Evolutionary conservation across 768 basidiomycete species (phyloP).

Genomic region (Hygrocybe punicea): DNA sequence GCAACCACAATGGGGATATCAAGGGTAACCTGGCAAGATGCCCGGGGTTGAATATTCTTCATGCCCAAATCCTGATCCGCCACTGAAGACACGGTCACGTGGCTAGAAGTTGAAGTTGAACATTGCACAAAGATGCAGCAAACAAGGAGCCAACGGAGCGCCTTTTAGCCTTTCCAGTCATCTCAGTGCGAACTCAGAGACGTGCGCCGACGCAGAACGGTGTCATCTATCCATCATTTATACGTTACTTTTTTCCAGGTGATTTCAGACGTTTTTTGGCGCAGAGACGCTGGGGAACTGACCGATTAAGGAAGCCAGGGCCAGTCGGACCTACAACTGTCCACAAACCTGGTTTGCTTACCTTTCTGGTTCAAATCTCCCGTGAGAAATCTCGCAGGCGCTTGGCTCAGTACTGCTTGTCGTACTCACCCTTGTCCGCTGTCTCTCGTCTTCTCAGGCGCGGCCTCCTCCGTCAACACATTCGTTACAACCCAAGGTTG

Average conservation of each 20-base stretch:
- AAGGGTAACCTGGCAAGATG: too few relatives aligned
- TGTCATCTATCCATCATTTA: neutral
- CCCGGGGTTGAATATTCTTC: too few relatives aligned
- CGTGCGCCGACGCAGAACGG: neutral
- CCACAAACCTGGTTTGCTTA: conserved; percentile 43
- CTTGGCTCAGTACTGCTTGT: conserved; percentile 14
- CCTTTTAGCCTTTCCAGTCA: neutral
- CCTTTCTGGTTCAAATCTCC: conserved; percentile 20
- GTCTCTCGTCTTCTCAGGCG: conserved; percentile 41
- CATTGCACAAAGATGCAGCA: conserved; percentile 46
- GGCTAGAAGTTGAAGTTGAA: conserved; percentile 40
- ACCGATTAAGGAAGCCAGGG: neutral
- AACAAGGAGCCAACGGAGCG: conserved; percentile 26
- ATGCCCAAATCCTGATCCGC: too few relatives aligned
- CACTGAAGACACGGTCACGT: too few relatives aligned
- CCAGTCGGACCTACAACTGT: conserved; percentile 51
- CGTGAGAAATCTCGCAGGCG: conserved; percentile 41
- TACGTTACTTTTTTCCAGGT: neutral
- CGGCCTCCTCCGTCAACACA: conserved; percentile 69
- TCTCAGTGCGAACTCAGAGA: neutral
- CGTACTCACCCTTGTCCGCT: conserved; percentile 15
- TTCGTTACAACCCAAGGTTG: conserved; percentile 57
- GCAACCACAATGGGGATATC: too few relatives aligned
- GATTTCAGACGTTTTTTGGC: neutral
- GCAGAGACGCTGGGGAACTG: neutral